phyloP scores from a whole-genome alignment of 202 grass and related monocot genomes.

The Alloteropsis angusta region DNA sequence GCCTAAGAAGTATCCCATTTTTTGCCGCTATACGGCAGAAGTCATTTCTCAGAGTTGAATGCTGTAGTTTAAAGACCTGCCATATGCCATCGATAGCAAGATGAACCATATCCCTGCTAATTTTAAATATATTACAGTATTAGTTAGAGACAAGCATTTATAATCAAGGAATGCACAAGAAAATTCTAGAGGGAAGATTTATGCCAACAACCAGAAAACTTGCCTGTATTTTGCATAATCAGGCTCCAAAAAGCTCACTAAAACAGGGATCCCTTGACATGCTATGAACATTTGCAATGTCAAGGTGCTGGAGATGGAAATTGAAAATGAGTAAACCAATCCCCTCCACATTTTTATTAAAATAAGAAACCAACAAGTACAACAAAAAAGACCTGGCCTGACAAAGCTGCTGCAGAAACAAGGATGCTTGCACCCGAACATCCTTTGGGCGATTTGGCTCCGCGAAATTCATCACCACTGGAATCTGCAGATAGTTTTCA shows the following conservation, averaged over 20 bases:
- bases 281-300: conserved; percentile 99
- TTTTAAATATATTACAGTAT: conserved; percentile 10
- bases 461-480: conserved; percentile 77
- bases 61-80: conserved; percentile 95
- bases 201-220: conserved; percentile 21
- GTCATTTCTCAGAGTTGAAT: conserved; percentile 79
- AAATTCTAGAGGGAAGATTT: conserved; percentile 1
- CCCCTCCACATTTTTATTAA: neutral
- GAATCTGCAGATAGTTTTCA: conserved; percentile 58
- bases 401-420: conserved; percentile 95
- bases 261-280: conserved; percentile 94
- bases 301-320: conserved; percentile 57
- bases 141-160: conserved; percentile 25
- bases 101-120: conserved; percentile 96
- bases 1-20: conserved; percentile 76
- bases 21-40: conserved; percentile 94
- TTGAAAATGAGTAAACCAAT: conserved; percentile 28
- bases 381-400: conserved; percentile 65
- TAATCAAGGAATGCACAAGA: neutral
- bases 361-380: conserved; percentile 9
- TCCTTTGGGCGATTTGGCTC: conserved; percentile 69
- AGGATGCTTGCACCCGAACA: conserved; percentile 87
- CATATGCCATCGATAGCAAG: conserved; percentile 96
- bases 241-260: conserved; percentile 92
- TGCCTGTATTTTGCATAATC: conserved; percentile 97